Conservation (phyloP, 164 flowering plant genomes). For the Pachysandra terminalis region DNA sequence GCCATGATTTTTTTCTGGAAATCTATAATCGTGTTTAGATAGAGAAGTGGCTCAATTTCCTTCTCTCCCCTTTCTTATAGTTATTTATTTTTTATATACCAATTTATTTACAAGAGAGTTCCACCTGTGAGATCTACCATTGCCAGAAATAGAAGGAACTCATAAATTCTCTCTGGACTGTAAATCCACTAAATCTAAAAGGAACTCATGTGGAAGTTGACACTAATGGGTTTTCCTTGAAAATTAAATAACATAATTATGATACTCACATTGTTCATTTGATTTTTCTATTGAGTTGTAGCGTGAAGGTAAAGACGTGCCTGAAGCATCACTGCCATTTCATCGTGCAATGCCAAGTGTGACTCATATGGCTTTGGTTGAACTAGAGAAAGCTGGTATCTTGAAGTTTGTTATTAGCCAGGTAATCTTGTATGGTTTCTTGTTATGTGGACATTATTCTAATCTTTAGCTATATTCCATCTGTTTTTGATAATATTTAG, state of each 20-base stretch:
- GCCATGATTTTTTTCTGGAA: background rate
- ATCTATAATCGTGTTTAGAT: too few relatives aligned
- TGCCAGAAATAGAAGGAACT: background rate
- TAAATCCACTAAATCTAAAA: too few relatives aligned
- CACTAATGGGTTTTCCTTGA: background rate
- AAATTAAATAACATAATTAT: background rate
- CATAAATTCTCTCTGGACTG: too few relatives aligned
- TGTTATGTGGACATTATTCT: background rate
- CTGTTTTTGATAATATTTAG: background rate
- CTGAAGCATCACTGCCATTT: slow-evolving; percentile 91
- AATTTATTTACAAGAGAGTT: too few relatives aligned
- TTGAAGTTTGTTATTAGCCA: slow-evolving; percentile 90
- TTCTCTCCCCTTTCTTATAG: background rate
- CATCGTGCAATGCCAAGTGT: slow-evolving; percentile 91
- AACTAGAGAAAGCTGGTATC: slow-evolving; percentile 81
- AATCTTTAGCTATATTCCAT: background rate
- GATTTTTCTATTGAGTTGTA: slow-evolving; percentile 25
- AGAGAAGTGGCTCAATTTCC: too few relatives aligned
- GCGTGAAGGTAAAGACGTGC: slow-evolving; percentile 91
- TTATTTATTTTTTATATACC: too few relatives aligned
- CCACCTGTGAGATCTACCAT: background rate
- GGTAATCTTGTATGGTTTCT: slow-evolving; percentile 34
- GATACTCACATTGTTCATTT: background rate
- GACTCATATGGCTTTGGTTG: slow-evolving; percentile 97
- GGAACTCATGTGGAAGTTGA: too few relatives aligned